These are phyloP conservation scores for Flagelloscypha sp. DNA, from an alignment of 768 basidiomycete species.

Conservation along the genomic window DNA sequence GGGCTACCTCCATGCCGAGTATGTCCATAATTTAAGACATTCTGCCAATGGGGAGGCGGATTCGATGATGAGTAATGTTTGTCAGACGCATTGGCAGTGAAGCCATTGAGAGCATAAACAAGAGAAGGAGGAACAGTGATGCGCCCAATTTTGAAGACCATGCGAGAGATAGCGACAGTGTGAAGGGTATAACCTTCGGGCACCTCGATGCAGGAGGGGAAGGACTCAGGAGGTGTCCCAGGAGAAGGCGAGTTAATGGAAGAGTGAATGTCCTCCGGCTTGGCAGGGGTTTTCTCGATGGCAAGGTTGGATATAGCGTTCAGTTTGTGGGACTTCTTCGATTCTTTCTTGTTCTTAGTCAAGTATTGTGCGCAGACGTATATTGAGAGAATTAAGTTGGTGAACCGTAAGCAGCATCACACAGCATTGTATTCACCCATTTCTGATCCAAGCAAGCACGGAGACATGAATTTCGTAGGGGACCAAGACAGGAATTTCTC, in stretches of 20 bases:
- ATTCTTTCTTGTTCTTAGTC: slow-evolving; percentile 1
- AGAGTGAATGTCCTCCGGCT: too few species aligned
- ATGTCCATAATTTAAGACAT: slow-evolving; percentile 12
- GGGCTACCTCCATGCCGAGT: slow-evolving; percentile 6
- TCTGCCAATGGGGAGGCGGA: slow-evolving; percentile 18
- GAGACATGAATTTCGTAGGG: slow-evolving; percentile 38
- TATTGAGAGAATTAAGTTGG: not conserved
- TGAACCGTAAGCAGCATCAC: not conserved
- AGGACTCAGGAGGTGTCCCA: not conserved
- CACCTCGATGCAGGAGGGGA: slow-evolving; percentile 24
- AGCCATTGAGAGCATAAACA: slow-evolving; percentile 53
- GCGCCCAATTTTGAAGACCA: slow-evolving; percentile 63
- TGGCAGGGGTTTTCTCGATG: slow-evolving; percentile 1
- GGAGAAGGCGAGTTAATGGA: not conserved
- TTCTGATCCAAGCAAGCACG: slow-evolving; percentile 44
- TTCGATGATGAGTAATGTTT: slow-evolving; percentile 15
- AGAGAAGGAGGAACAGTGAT: slow-evolving; percentile 68
- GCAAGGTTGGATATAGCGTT: slow-evolving; percentile 1
- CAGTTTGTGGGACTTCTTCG: not conserved
- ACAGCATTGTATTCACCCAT: slow-evolving; percentile 31
- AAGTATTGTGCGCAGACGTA: slow-evolving; percentile 3
- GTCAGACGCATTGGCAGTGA: slow-evolving; percentile 13
- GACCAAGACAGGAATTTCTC: slow-evolving; percentile 41
- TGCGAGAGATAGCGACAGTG: slow-evolving; percentile 53
- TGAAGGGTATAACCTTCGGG: slow-evolving; percentile 52